Percentiles rank a stretch among this genome's conserved stretches.
These are phyloP conservation scores for Fusarium pseudocircinatum DNA, from an alignment of 2,329 filamentous ascomycete species.

Conservation along the genomic window DNA sequence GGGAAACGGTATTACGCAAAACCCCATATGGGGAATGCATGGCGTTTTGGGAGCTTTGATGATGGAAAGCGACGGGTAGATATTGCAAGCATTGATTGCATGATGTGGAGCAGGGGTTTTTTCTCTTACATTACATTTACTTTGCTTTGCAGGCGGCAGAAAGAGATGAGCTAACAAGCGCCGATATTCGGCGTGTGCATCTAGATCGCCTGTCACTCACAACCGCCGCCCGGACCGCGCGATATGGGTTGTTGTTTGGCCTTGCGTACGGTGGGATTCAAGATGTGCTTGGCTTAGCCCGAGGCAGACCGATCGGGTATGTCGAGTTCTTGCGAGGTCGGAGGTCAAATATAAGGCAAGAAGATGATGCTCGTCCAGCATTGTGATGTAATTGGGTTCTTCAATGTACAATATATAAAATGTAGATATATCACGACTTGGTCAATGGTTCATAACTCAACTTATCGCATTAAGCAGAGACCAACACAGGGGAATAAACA, in stretches of 20 bases:
- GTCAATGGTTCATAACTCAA: not conserved
- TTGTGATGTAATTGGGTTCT: not conserved
- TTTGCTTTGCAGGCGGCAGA: not conserved
- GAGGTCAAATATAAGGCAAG: slow-evolving; percentile 20
- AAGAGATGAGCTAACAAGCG: slow-evolving; percentile 37
- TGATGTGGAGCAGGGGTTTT: not conserved
- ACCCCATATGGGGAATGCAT: slow-evolving; percentile 34
- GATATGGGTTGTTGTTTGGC: slow-evolving; percentile 81
- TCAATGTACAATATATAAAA: not conserved
- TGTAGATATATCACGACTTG: slow-evolving; percentile 7
- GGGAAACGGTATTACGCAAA: slow-evolving; percentile 11
- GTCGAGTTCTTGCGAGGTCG: slow-evolving; percentile 71
- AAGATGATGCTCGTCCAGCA: slow-evolving; percentile 22
- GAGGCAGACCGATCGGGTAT: slow-evolving; percentile 79
- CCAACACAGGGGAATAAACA: slow-evolving; percentile 3
- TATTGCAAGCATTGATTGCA: slow-evolving; percentile 32
- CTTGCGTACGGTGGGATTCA: slow-evolving; percentile 83
- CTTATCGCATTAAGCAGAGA: not conserved
- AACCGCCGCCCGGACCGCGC: slow-evolving; percentile 80
- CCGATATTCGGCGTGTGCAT: slow-evolving; percentile 43
- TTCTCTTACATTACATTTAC: not conserved
- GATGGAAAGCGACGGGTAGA: slow-evolving; percentile 41
- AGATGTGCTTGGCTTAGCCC: slow-evolving; percentile 74
- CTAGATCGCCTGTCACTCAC: slow-evolving; percentile 82
- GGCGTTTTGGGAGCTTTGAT: slow-evolving; percentile 18